These are phyloP conservation scores for Neonectria hederae DNA, from an alignment of 2,329 filamentous ascomycete genomes.

Conservation along the genomic window DNA sequence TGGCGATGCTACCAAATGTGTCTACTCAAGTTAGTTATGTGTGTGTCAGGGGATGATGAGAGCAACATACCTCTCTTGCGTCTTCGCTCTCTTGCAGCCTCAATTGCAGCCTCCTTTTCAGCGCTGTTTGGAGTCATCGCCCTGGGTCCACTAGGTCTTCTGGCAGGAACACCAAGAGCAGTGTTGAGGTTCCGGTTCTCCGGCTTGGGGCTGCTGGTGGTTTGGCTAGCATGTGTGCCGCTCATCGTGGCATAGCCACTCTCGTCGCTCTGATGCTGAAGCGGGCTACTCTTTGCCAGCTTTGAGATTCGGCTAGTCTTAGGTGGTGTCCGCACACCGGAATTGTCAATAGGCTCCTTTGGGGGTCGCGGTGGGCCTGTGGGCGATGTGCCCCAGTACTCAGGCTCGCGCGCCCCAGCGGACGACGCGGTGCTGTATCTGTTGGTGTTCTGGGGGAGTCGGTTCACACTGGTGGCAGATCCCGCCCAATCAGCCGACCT, in stretches of 20 bases:
- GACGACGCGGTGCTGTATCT: constrained; percentile 59
- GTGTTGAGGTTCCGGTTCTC: constrained; percentile 68
- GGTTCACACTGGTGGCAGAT: constrained; percentile 67
- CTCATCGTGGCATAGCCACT: constrained; percentile 55
- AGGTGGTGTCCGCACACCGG: constrained; percentile 57
- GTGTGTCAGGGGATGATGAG: background rate
- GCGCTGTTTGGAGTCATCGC: constrained; percentile 69
- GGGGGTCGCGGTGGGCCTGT: constrained; percentile 66
- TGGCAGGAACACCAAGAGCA: constrained; percentile 60
- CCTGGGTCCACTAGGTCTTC: constrained; percentile 66
- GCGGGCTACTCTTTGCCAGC: constrained; percentile 63
- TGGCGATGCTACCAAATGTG: constrained; percentile 48
- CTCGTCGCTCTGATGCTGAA: constrained; percentile 66
- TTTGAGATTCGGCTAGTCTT: constrained; percentile 60
- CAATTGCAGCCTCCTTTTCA: constrained; percentile 56
- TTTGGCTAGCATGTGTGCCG: constrained; percentile 52
- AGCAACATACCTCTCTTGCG: constrained; percentile 64
- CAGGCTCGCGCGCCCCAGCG: constrained; percentile 46
- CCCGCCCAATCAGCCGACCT: constrained; percentile 70
- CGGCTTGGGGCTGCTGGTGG: constrained; percentile 62
- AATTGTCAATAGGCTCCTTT: constrained; percentile 66
- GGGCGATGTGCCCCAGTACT: constrained; percentile 58
- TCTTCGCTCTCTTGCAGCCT: constrained; percentile 53
- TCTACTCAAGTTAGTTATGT: constrained; percentile 38
- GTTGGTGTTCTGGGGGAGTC: constrained; percentile 58